Conservation (phyloP, 2,329 filamentous ascomycete genomes). For the Aspergillus ibericus region DNA sequence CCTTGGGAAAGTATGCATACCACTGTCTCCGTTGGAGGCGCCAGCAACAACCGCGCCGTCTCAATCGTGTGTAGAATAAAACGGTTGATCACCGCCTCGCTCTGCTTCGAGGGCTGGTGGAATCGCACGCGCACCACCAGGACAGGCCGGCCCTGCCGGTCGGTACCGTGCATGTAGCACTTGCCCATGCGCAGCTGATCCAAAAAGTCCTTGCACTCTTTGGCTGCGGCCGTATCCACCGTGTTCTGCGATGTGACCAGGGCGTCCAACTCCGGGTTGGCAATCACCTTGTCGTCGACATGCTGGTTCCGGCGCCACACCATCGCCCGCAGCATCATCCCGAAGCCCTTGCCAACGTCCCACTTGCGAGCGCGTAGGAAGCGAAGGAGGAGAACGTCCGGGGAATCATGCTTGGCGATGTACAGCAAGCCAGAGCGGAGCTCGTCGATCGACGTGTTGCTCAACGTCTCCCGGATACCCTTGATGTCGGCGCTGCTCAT, state of each 20-base stretch:
- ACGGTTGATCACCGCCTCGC: conserved; percentile 74
- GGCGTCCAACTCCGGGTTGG: conserved; percentile 68
- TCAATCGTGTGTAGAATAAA: conserved; percentile 94
- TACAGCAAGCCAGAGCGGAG: conserved; percentile 78
- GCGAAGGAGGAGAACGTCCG: conserved; percentile 76
- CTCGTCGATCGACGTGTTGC: conserved; percentile 70
- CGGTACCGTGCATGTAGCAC: conserved; percentile 81
- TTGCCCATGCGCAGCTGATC: conserved; percentile 84
- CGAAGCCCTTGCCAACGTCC: conserved; percentile 84
- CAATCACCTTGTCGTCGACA: conserved; percentile 83
- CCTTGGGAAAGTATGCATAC: conserved; percentile 55
- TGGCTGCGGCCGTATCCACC: conserved; percentile 61
- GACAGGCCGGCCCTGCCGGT: conserved; percentile 79
- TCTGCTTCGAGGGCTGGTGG: conserved; percentile 82
- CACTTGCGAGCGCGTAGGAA: conserved; percentile 85
- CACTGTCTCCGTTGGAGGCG: conserved; percentile 80
- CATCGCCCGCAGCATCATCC: conserved; percentile 90
- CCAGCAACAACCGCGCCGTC: conserved; percentile 78
- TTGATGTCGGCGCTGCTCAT: conserved; percentile 58
- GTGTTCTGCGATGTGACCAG: conserved; percentile 60
- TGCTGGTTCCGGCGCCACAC: conserved; percentile 79
- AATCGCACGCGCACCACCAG: conserved; percentile 78
- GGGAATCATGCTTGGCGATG: conserved; percentile 91
- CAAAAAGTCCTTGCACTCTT: conserved; percentile 72
- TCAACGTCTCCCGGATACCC: conserved; percentile 75